A percentile compares a stretch with the other conserved stretches of the same genome.
phyloP scores from a whole-genome alignment of 768 basidiomycete species.

The Pholiota molesta region DNA sequence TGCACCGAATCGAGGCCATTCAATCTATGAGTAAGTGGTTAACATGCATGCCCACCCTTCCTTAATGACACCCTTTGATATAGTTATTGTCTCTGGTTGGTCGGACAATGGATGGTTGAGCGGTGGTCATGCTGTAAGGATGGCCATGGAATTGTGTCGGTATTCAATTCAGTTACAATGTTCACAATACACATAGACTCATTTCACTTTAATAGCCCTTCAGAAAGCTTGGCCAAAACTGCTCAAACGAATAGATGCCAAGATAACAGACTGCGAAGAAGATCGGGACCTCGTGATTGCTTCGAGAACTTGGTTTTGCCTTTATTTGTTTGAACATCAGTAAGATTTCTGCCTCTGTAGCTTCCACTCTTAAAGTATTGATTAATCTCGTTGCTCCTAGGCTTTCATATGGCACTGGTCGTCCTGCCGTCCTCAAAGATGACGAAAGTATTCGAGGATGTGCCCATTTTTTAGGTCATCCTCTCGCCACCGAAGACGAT shows the following conservation, averaged over 20 bases:
- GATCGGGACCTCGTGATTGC: constrained; percentile 83
- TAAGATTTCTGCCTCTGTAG: constrained; percentile 40
- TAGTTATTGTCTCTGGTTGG: constrained; percentile 92
- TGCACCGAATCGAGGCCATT: constrained; percentile 82
- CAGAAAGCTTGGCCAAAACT: constrained; percentile 91
- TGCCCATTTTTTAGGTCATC: constrained; percentile 80
- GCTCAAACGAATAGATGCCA: constrained; percentile 73
- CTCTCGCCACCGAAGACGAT: constrained; percentile 88
- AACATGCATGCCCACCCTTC: neutral
- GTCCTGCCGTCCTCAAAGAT: constrained; percentile 90
- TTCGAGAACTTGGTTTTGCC: constrained; percentile 89
- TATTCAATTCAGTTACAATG: constrained; percentile 35
- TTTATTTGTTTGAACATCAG: constrained; percentile 95
- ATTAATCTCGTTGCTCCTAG: constrained; percentile 38
- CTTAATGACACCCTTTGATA: constrained; percentile 9
- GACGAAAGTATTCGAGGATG: constrained; percentile 90
- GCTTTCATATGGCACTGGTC: constrained; percentile 92
- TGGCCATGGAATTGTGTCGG: constrained; percentile 93
- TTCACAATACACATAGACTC: constrained; percentile 6
- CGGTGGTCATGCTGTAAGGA: constrained; percentile 94
- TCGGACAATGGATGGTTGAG: constrained; percentile 96
- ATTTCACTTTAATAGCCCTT: constrained; percentile 55
- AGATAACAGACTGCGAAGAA: constrained; percentile 56
- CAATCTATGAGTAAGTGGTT: constrained; percentile 85
- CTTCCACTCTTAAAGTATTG: neutral